Base-by-base conservation (phyloP, 495 filamentous ascomycete genomes). In the Neurospora sp. region DNA sequence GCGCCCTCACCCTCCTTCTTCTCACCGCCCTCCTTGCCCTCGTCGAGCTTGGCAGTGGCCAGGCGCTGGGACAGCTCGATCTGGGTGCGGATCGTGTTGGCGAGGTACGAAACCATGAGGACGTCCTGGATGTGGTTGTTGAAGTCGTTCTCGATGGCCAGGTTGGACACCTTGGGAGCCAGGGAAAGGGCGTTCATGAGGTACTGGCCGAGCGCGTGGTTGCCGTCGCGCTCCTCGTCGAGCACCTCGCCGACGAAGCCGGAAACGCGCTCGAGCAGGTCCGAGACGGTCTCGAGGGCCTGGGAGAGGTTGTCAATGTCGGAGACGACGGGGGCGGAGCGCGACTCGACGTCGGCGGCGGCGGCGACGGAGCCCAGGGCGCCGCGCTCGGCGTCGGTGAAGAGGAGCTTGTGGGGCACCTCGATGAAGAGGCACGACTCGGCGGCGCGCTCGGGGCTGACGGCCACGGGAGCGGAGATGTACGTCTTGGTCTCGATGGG, bases 71-170 rank as follows among this genome's bases (percentile, higher is more conserved):
- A 96, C 54, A 99, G 89, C 81, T 98, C 96, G 83, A 99, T 99
- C 86, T 99, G 96, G 77, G 95, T 98, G 82, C 96, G 93, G 83
- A 99, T 97, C 70, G 95, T 98, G 86, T 98, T 99, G 77, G 96
- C 94, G 66, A 99, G 88, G 86, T 99, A 99, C 69, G 93, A 94
- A 75, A 98, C 94, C 78, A 98, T 92, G 69, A 99, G 90, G 73
- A 99, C 94, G 80, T 99, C 96, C 85, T 99, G 96, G 82, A 99
- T 93, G 84, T 99, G 96, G 85, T 96, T 96, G 88, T 99, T 98
- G 89, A 99, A 99, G 86, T 98, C 94, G 78, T 91, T 83, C 87
- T 99, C 96, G 78, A 99, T 93, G 78, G 94, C 92, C 69, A 90
- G 88, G 8, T 90, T 86, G 74, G 96, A 92, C 9, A 99, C 96